Evolutionary conservation across 495 filamentous ascomycete species (phyloP), one percentile per base, ranked within the genome.

Genomic region (Penicillium odoratum): DNA sequence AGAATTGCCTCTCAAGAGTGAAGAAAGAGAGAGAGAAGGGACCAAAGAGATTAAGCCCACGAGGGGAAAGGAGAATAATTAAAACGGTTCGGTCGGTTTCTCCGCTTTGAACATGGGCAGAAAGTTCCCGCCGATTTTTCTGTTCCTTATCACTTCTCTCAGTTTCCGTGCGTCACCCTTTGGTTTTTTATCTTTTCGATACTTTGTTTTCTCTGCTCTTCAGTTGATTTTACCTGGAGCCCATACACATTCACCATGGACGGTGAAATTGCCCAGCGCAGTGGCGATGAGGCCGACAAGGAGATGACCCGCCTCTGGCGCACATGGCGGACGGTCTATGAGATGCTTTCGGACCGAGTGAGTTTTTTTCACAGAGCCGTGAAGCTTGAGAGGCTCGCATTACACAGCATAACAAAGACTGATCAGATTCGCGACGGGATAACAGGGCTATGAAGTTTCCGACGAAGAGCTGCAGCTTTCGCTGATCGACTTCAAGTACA

Each of bases 381-480:
- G 52, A 47, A 46, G 21, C 7, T 38, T 42, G 15, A 31, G 21
- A 43, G 34, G 34, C 25, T 57, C 26, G 42, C 44, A 36, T 16
- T 33, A 4, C 33, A 9, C 57, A 40, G 15, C 16, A 7, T 18
- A 34, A 18, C 33, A 16, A 45, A 59, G 25, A 47, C 64, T 74
- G 34, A 72, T 56, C 36, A 51, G 50, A 11, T n/a, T 16, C 29
- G 31, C 26, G n/a, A 36, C 49, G 36, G 11, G 21, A 29, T 5
- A 8, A 16, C 62, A 97, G 92, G 93, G 93, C 60, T 98, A 98
- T 76, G 88, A 95, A 68, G 79, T 98, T 18, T 78, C 90, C 28
- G 91, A 97, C 48, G 88, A 92, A 28, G 94, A 98, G 82, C 82
- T 96, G 55, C 82, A 83, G 65, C 88, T 97, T 61, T 81, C 88